Evolutionary conservation across 495 filamentous ascomycete genomes (phyloP).

Genomic region (Jackrogersella multiformis): DNA sequence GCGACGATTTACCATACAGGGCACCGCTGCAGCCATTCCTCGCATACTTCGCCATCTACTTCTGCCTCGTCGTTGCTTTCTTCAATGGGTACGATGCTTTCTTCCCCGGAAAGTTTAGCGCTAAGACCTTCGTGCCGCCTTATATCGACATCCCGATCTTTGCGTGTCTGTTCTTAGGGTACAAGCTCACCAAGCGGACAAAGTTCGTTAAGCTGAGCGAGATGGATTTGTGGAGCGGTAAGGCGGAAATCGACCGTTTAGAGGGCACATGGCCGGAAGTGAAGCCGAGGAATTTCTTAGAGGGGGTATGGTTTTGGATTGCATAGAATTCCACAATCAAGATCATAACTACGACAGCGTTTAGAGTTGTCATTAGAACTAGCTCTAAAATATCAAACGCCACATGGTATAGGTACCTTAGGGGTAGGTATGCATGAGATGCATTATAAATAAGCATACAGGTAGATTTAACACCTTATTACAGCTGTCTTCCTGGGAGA

Average conservation of each 20-base stretch:
- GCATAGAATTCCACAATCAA: slow-evolving; percentile 36
- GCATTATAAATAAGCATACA: slow-evolving; percentile 14
- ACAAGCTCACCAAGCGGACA: slow-evolving; percentile 61
- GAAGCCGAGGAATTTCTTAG: slow-evolving; percentile 57
- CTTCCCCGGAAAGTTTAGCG: slow-evolving; percentile 56
- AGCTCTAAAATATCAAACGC: not conserved
- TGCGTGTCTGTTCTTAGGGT: slow-evolving; percentile 62
- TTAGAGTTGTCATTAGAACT: not conserved
- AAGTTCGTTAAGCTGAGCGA: slow-evolving; percentile 59
- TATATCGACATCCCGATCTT: slow-evolving; percentile 71
- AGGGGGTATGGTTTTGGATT: slow-evolving; percentile 65
- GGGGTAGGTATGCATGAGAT: not conserved
- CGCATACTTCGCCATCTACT: slow-evolving; percentile 67
- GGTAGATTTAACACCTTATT: not conserved
- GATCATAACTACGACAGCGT: not conserved
- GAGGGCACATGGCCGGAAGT: slow-evolving; percentile 59
- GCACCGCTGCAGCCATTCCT: slow-evolving; percentile 68
- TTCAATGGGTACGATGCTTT: slow-evolving; percentile 66
- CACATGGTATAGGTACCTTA: slow-evolving; percentile 2
- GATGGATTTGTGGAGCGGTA: slow-evolving; percentile 70
- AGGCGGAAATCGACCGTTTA: slow-evolving; percentile 67
- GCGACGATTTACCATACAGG: slow-evolving; percentile 65
- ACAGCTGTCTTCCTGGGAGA: not conserved
- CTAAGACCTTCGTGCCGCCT: slow-evolving; percentile 62
- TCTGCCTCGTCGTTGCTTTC: slow-evolving; percentile 62